Evolutionary conservation across 257 asterid species (phyloP).

Genomic region (Rehmannia glutinosa): DNA sequence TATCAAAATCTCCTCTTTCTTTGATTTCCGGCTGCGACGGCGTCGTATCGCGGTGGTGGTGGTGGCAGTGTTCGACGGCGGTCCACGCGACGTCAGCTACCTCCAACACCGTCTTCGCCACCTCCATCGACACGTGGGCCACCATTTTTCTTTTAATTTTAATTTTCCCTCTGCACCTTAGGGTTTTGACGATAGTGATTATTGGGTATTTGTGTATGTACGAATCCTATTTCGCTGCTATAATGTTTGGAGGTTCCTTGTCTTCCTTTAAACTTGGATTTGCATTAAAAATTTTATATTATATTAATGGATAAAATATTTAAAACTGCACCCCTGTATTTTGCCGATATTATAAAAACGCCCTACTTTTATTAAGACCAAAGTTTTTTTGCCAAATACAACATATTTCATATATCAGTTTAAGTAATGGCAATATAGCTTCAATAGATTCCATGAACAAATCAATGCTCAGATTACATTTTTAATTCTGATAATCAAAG

Average conservation of each 20-base stretch:
- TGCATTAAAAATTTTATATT: no score
- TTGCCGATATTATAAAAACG: not conserved
- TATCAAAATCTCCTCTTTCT: constrained; percentile 24
- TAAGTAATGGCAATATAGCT: no score
- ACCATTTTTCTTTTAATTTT: constrained; percentile 29
- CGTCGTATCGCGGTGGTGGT: constrained; percentile 29
- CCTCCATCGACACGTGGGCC: constrained; percentile 50
- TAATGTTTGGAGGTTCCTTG: no score
- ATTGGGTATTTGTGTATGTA: not conserved
- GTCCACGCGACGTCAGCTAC: constrained; percentile 89
- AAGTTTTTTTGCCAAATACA: no score
- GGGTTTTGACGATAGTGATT: not conserved
- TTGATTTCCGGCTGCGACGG: constrained; percentile 22
- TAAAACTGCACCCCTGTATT: not conserved
- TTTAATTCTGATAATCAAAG: no score
- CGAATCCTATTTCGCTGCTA: no score
- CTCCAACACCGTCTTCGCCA: constrained; percentile 88
- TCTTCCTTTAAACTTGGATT: no score
- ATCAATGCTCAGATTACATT: no score
- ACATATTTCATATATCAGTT: no score
- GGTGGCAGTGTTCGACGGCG: constrained; percentile 72
- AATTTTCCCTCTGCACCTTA: not conserved
- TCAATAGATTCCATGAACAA: no score
- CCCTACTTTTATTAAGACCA: no score
- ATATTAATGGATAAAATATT: not conserved